Evolutionary conservation across 345 rosid species (phyloP).

Genomic region (Eucalyptus caleyi): DNA sequence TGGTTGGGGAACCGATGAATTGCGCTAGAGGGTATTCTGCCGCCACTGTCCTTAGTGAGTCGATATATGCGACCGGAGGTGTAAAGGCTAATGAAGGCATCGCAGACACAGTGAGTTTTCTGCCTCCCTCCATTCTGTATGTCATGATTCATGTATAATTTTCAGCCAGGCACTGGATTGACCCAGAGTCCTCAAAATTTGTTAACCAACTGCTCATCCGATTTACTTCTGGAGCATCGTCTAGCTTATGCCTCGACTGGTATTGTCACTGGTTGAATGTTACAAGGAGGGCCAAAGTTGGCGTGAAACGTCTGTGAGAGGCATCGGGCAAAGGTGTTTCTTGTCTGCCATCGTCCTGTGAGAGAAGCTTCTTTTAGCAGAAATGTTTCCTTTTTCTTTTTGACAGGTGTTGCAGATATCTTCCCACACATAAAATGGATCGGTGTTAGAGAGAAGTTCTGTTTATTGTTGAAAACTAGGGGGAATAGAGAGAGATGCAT

Average conservation of each 20-base stretch:
- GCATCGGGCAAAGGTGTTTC: not conserved
- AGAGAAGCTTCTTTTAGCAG: not conserved
- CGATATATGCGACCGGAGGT: conserved; percentile 56
- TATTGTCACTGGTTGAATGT: not conserved
- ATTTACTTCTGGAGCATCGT: not conserved
- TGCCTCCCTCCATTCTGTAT: not conserved
- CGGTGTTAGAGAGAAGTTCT: not conserved
- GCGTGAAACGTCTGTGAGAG: not conserved
- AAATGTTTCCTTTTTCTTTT: not conserved
- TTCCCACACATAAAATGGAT: not conserved
- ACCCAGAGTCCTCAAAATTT: not conserved
- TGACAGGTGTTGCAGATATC: not conserved
- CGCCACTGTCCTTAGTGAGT: conserved; percentile 36
- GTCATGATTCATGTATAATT: not conserved
- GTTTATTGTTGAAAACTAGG: not conserved
- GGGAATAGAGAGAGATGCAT: not conserved
- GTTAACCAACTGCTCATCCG: not conserved
- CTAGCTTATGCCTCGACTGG: not conserved
- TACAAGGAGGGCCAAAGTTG: not conserved
- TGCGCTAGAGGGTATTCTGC: conserved; percentile 55
- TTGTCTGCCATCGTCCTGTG: not conserved
- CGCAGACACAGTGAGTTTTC: conserved; percentile 31
- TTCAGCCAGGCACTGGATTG: not conserved
- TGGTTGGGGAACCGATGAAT: conserved; percentile 49
- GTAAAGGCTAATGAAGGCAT: conserved; percentile 13